A percentile compares a stretch with the other conserved stretches of the same genome.
Conservation (phyloP, 208 protist genomes). For the Phytomonas sp. region DNA sequence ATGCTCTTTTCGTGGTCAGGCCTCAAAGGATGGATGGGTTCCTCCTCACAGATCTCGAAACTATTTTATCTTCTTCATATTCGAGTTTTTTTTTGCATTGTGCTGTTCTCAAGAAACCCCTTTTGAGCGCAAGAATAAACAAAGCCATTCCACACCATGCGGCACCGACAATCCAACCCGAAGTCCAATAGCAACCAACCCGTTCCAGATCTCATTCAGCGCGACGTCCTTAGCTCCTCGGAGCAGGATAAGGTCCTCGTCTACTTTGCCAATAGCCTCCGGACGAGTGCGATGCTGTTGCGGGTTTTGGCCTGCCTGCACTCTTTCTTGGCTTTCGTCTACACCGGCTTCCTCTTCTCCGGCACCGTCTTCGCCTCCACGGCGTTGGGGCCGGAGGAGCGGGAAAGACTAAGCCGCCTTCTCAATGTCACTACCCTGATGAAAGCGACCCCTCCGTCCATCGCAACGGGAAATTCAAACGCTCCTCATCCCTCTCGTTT, state of each 20-base stretch:
- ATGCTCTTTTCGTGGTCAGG: neutral
- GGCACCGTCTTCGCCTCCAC: conserved; percentile 33
- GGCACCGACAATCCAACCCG: conserved; percentile 33
- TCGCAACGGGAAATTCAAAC: neutral
- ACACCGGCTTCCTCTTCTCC: conserved; percentile 29
- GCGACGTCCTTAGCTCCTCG: conserved; percentile 40
- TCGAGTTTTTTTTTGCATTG: conserved; percentile 4
- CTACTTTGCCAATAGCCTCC: conserved; percentile 41
- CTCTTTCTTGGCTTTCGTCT: conserved; percentile 36
- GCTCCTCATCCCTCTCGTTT: neutral
- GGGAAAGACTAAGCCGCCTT: neutral
- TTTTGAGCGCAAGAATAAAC: neutral
- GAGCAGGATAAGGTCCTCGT: conserved; percentile 67
- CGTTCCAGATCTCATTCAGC: conserved; percentile 25
- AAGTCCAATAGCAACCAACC: conserved; percentile 15
- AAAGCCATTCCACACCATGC: conserved; percentile 21
- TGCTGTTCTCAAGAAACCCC: neutral
- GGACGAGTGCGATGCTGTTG: conserved; percentile 25
- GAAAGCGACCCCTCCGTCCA: neutral
- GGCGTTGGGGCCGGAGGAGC: conserved; percentile 11
- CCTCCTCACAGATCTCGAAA: neutral
- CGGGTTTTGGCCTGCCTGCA: conserved; percentile 48
- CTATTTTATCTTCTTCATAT: neutral
- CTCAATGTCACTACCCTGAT: neutral
- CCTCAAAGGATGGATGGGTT: neutral